Evolutionary conservation across 352 stramenopile species (phyloP).

Genomic region (Thalassiosira delicatula): DNA sequence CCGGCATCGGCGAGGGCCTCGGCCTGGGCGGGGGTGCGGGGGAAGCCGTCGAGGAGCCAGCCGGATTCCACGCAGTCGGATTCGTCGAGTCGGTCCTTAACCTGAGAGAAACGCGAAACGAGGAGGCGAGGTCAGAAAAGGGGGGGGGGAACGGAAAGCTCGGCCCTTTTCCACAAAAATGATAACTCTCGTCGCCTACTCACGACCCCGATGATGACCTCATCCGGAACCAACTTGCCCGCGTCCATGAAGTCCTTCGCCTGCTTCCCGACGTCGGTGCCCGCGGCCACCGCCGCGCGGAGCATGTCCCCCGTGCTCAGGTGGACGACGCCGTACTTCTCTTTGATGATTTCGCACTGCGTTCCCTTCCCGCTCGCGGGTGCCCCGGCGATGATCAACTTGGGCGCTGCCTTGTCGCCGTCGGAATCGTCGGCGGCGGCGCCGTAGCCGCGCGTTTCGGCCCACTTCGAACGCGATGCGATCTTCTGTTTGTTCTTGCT

Average conservation of each 20-base stretch:
- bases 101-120: too few relatives aligned
- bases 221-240: conserved; percentile 86
- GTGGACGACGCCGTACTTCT: conserved; percentile 91
- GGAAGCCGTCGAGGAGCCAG: conserved; percentile 95
- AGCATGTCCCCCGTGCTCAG: conserved; percentile 95
- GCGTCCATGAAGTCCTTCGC: conserved; percentile 87
- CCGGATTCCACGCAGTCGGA: conserved; percentile 88
- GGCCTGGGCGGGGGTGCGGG: conserved; percentile 90
- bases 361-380: conserved; percentile 95
- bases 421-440: conserved; percentile 12
- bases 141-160: too few relatives aligned
- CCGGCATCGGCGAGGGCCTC: conserved; percentile 87
- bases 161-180: too few relatives aligned
- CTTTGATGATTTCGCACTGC: conserved; percentile 92
- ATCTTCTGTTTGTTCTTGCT: conserved; percentile 69
- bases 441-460: conserved; percentile 56
- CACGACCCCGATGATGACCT: conserved; percentile 86
- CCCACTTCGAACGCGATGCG: conserved; percentile 69
- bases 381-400: conserved; percentile 82
- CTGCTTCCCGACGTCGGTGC: conserved; percentile 77
- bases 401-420: conserved; percentile 19
- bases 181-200: too few relatives aligned
- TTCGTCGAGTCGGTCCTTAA: conserved; percentile 86
- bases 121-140: too few relatives aligned
- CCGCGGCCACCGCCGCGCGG: conserved; percentile 87